A percentile compares a stretch with the other conserved stretches of the same genome.
Conservation (phyloP, 2,329 filamentous ascomycete species). For the Fusarium mundagurra region DNA sequence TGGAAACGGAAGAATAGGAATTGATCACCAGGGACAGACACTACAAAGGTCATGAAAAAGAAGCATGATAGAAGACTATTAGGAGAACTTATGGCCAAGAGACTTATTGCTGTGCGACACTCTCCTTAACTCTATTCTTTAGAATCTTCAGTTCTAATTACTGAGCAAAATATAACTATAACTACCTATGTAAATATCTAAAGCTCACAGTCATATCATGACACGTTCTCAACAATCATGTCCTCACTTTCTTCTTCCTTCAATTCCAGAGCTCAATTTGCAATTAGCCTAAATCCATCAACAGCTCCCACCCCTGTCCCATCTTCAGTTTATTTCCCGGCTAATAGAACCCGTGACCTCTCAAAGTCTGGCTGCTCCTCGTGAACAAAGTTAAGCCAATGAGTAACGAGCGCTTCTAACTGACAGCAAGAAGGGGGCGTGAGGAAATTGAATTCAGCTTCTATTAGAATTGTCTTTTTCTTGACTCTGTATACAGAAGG, state of each 20-base stretch:
- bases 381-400: slow-evolving; percentile 37
- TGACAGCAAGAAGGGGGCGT: not conserved
- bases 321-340: slow-evolving; percentile 21
- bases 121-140: not conserved
- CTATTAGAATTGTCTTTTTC: not conserved
- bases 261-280: slow-evolving; percentile 1
- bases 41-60: not conserved
- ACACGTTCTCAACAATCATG: not conserved
- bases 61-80: not conserved
- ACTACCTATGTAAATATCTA: not conserved
- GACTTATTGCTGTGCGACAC: not conserved
- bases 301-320: not conserved
- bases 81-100: not conserved
- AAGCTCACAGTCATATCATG: not conserved
- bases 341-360: slow-evolving; percentile 28
- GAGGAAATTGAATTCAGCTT: not conserved
- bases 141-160: not conserved
- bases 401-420: slow-evolving; percentile 38
- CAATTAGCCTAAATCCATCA: slow-evolving; percentile 38
- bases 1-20: slow-evolving; percentile 9
- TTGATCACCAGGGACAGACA: not conserved
- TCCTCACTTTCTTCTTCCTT: not conserved
- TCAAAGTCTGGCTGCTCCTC: slow-evolving; percentile 18
- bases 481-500: not conserved
- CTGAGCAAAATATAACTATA: not conserved